Evolutionary conservation across 2,329 filamentous ascomycete genomes (phyloP).

Genomic region (Lasiodiplodia theobromae): DNA sequence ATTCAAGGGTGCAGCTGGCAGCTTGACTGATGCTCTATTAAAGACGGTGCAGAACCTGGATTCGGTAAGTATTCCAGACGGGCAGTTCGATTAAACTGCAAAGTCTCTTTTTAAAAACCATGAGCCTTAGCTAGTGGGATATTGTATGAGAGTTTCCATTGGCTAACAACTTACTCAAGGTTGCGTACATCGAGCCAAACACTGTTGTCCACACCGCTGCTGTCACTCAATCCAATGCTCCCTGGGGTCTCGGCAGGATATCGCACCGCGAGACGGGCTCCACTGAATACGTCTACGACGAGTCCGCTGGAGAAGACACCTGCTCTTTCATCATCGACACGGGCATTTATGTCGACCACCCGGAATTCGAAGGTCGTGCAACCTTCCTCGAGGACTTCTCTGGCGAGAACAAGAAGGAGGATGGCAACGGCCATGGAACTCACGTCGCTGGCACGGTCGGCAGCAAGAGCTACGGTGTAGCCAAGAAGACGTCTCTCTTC

Average conservation of each 20-base stretch:
- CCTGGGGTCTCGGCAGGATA: conserved; percentile 97
- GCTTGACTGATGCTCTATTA: conserved; percentile 43
- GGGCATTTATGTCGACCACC: conserved; percentile 54
- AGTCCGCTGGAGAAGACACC: conserved; percentile 74
- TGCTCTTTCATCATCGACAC: conserved; percentile 59
- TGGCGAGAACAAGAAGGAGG: conserved; percentile 36
- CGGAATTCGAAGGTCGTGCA: conserved; percentile 53
- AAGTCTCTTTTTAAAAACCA: not conserved
- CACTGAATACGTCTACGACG: conserved; percentile 99
- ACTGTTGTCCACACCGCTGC: conserved; percentile 79
- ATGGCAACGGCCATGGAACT: conserved; percentile 57
- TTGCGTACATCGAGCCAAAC: conserved; percentile 96
- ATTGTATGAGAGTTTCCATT: not conserved
- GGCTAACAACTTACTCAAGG: conserved; percentile 60
- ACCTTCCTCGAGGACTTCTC: conserved; percentile 44
- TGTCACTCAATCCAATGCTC: conserved; percentile 82
- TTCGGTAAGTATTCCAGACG: not conserved
- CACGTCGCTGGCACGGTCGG: conserved; percentile 56
- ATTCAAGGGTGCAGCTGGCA: conserved; percentile 50
- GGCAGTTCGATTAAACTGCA: not conserved
- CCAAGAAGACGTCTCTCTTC: conserved; percentile 55
- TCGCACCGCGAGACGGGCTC: conserved; percentile 91
- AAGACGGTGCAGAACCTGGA: conserved; percentile 34
- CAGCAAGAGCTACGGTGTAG: conserved; percentile 53
- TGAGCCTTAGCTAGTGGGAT: not conserved